Percentiles rank a stretch among this genome's conserved stretches.
Conservation (phyloP, 352 stramenopile species). For the Aphanomyces astaci region DNA sequence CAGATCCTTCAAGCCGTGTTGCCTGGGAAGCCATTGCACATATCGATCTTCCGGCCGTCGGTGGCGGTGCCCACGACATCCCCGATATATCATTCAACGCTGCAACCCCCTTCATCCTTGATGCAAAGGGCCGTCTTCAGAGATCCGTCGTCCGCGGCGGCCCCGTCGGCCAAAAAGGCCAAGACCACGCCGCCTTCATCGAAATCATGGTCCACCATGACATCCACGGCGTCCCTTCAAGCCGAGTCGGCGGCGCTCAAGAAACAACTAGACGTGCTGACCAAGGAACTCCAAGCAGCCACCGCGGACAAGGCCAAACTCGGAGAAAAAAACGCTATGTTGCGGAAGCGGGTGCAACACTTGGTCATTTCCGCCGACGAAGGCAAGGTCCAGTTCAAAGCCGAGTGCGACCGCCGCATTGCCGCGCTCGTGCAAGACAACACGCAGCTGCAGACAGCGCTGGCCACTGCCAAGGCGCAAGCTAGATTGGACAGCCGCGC, state of each 20-base stretch:
- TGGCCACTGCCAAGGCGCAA: slow-evolving; percentile 40
- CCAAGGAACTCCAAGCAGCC: slow-evolving; percentile 54
- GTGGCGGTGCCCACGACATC: not conserved
- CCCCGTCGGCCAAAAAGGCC: slow-evolving; percentile 7
- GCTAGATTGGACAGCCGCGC: slow-evolving; percentile 48
- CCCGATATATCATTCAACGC: not conserved
- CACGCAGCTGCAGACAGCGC: slow-evolving; percentile 37
- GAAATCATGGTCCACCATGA: too few species aligned
- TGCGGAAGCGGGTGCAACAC: slow-evolving; percentile 62
- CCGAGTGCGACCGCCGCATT: slow-evolving; percentile 28
- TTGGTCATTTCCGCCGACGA: slow-evolving; percentile 76
- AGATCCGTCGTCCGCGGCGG: not conserved
- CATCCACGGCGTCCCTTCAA: too few species aligned
- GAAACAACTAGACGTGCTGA: slow-evolving; percentile 38
- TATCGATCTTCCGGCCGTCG: slow-evolving; percentile 2
- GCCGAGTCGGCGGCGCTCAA: slow-evolving; percentile 35
- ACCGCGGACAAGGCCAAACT: slow-evolving; percentile 38
- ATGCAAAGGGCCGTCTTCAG: not conserved
- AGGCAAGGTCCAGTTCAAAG: slow-evolving; percentile 45
- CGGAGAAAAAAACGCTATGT: slow-evolving; percentile 53
- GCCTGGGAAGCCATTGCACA: slow-evolving; percentile 5
- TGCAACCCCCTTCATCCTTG: not conserved
- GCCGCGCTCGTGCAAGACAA: slow-evolving; percentile 40
- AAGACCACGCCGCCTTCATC: slow-evolving; percentile 23
- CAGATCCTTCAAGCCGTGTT: slow-evolving; percentile 6